A percentile compares a stretch with the other conserved stretches of the same genome.
Evolutionary conservation across 1,284 basidiomycete species (phyloP).

Genomic region (Xerocomus amazonicus): DNA sequence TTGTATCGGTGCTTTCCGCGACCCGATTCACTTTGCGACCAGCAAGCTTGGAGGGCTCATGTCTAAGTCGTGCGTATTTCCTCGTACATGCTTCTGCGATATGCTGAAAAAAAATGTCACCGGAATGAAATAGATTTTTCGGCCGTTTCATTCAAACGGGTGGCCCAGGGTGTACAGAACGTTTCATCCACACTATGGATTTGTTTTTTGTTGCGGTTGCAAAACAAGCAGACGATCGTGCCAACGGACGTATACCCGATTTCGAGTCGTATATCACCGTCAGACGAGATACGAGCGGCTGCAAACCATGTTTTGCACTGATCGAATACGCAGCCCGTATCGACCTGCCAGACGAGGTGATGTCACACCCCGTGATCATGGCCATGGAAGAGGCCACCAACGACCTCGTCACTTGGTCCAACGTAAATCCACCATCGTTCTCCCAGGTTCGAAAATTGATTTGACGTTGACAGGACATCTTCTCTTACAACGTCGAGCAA

Average conservation of each 20-base stretch:
- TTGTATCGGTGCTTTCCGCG: conserved; percentile 53
- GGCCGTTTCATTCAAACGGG: conserved; percentile 45
- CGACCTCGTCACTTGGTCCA: conserved; percentile 59
- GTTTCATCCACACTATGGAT: conserved; percentile 54
- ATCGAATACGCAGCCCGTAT: conserved; percentile 56
- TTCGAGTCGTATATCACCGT: conserved; percentile 57
- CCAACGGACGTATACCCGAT: conserved; percentile 44
- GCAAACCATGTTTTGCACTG: conserved; percentile 58
- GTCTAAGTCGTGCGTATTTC: conserved; percentile 49
- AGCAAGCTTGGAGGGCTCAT: conserved; percentile 49
- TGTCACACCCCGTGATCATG: conserved; percentile 48
- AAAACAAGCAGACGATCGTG: conserved; percentile 50
- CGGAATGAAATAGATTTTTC: conserved; percentile 43
- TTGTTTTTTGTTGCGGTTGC: conserved; percentile 54
- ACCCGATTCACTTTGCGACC: conserved; percentile 42
- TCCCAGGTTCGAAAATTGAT: background rate
- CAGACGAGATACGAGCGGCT: conserved; percentile 54
- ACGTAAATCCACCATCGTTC: conserved; percentile 36
- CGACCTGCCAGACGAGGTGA: conserved; percentile 54
- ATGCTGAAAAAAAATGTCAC: conserved; percentile 7
- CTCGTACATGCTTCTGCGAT: conserved; percentile 1
- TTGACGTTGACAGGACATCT: conserved; percentile 45
- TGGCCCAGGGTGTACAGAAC: conserved; percentile 47
- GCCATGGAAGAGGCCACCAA: conserved; percentile 52
- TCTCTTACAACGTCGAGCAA: conserved; percentile 62